Evolutionary conservation across 768 basidiomycete genomes (phyloP).

Genomic region (Lactarius hatsudake): DNA sequence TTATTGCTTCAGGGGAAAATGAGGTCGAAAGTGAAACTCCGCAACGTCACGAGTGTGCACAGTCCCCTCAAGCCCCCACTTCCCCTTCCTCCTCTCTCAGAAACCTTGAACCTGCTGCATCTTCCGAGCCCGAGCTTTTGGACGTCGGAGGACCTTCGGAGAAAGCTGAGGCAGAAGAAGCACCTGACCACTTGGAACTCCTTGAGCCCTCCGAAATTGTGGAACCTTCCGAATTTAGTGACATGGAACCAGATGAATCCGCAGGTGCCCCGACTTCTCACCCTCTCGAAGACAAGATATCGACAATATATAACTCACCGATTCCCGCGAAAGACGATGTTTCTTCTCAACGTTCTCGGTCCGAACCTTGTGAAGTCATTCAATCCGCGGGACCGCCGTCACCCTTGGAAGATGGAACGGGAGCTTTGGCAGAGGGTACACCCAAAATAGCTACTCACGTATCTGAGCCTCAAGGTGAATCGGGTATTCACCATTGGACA

Average conservation of each 20-base stretch:
- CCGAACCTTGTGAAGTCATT: neutral
- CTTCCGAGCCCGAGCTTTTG: neutral
- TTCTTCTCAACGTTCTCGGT: slow-evolving; percentile 6
- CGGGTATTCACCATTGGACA: neutral
- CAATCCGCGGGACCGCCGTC: neutral
- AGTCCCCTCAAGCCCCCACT: neutral
- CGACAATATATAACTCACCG: neutral
- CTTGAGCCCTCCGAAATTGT: slow-evolving; percentile 4
- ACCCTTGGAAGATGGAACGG: neutral
- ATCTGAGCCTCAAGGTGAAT: slow-evolving; percentile 4
- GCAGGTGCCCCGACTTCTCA: neutral
- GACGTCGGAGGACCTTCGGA: neutral
- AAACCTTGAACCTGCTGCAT: neutral
- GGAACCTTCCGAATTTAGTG: slow-evolving; percentile 9
- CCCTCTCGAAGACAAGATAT: slow-evolving; percentile 7
- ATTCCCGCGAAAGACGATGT: neutral
- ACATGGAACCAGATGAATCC: neutral
- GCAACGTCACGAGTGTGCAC: neutral
- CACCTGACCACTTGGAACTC: slow-evolving; percentile 1
- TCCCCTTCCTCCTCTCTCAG: neutral
- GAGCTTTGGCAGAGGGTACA: neutral
- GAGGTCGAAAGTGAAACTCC: slow-evolving; percentile 2
- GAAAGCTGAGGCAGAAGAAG: neutral
- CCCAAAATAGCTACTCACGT: neutral
- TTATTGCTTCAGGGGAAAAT: slow-evolving; percentile 16